Evolutionary conservation across 169 alveolate species (phyloP).

Genomic region (Perkinsus chesapeaki): DNA sequence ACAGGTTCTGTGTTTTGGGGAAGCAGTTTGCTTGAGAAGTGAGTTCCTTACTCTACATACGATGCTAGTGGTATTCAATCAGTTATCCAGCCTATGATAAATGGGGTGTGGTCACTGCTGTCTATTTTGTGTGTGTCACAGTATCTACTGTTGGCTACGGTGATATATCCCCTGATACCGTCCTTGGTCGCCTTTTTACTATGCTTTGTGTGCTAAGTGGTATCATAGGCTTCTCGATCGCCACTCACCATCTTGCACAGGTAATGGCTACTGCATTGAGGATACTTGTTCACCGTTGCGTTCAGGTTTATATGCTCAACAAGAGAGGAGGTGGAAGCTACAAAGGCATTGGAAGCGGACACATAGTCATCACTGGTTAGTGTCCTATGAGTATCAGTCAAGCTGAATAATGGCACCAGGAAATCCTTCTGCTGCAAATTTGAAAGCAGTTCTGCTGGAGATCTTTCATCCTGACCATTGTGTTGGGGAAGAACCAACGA

Average conservation of each 20-base stretch:
- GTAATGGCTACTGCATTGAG: neutral
- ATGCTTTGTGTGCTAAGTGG: neutral
- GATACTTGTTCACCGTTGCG: neutral
- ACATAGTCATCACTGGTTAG: neutral
- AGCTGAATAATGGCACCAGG: neutral
- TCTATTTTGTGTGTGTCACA: neutral
- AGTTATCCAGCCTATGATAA: neutral
- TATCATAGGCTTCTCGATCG: neutral
- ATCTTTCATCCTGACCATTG: neutral
- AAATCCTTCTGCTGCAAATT: neutral
- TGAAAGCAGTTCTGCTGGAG: neutral
- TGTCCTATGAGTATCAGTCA: neutral
- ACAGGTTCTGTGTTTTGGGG: neutral
- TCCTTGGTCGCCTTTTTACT: neutral
- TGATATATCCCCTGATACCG: neutral
- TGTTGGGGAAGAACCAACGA: neutral
- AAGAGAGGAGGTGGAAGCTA: neutral
- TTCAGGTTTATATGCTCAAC: neutral
- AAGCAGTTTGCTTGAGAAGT: neutral
- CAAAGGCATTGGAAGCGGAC: neutral
- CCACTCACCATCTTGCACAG: neutral
- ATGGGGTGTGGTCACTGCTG: neutral
- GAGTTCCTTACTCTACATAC: neutral
- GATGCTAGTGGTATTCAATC: neutral
- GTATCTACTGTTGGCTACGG: neutral